phyloP scores from a whole-genome alignment of 1,139 yeast genomes.

The Citeromyces hawaiiensis region DNA sequence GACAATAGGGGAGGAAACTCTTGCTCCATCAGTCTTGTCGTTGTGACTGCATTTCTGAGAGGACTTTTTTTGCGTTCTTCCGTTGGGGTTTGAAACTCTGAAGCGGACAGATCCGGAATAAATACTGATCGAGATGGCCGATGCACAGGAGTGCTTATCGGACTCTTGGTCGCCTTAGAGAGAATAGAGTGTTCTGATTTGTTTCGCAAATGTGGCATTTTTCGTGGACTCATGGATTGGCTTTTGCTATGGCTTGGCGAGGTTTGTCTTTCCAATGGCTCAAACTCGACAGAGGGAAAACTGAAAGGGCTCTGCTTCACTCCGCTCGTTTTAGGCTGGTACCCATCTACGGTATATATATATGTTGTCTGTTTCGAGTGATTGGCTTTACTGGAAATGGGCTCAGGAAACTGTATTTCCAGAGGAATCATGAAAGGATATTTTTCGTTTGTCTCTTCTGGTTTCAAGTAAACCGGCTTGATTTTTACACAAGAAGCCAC shows the following conservation, averaged over 20 bases:
- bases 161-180: neutral
- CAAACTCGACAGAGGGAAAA: neutral
- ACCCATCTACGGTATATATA: neutral
- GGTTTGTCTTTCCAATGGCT: neutral
- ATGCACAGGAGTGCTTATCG: neutral
- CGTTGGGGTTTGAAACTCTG: neutral
- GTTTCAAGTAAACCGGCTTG: neutral
- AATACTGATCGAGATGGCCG: neutral
- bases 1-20: neutral
- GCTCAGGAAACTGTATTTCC: slow-evolving; percentile 1
- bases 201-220: neutral
- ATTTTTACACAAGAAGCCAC: neutral
- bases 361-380: neutral
- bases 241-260: neutral
- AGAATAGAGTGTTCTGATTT: neutral
- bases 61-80: neutral
- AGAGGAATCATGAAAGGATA: slow-evolving; percentile 1
- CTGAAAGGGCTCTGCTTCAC: neutral
- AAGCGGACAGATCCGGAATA: neutral
- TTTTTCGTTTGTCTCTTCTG: neutral
- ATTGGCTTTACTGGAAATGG: neutral
- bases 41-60: neutral
- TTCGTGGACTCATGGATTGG: neutral
- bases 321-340: neutral
- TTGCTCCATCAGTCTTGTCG: neutral